Conservation (phyloP, 2,329 filamentous ascomycete genomes). For the Podosphaera xanthii region DNA sequence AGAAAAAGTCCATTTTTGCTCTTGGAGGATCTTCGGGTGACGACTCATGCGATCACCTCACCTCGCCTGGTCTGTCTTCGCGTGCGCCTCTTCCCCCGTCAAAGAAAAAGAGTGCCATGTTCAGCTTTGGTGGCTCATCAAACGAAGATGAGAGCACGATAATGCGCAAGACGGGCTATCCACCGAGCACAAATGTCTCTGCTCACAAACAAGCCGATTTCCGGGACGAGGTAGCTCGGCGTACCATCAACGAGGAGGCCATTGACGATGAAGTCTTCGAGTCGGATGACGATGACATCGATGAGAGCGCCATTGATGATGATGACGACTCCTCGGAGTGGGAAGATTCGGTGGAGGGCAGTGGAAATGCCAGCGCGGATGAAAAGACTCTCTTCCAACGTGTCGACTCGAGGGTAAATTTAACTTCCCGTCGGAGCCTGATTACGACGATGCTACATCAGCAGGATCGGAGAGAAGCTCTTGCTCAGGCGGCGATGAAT, state of each 20-base stretch:
- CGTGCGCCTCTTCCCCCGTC: background rate
- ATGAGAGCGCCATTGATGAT: conserved; percentile 64
- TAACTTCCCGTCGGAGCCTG: conserved; percentile 68
- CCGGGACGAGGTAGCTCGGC: conserved; percentile 48
- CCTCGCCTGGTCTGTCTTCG: conserved; percentile 8
- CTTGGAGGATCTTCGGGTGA: conserved; percentile 19
- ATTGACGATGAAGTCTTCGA: conserved; percentile 32
- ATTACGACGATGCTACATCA: conserved; percentile 78
- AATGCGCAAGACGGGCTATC: conserved; percentile 11
- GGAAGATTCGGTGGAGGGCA: conserved; percentile 53
- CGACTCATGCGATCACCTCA: conserved; percentile 16
- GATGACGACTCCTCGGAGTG: conserved; percentile 35
- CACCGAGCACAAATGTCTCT: conserved; percentile 21
- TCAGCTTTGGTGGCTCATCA: conserved; percentile 58
- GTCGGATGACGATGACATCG: conserved; percentile 42
- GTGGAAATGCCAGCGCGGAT: conserved; percentile 60
- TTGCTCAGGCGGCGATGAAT: conserved; percentile 37
- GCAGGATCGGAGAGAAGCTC: conserved; percentile 43
- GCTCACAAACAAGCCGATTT: conserved; percentile 66
- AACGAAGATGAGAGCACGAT: conserved; percentile 52
- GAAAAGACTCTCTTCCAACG: conserved; percentile 68
- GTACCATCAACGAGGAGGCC: conserved; percentile 36
- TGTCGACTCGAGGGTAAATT: conserved; percentile 67
- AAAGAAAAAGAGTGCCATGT: conserved; percentile 36
- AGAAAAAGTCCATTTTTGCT: conserved; percentile 31